Base-by-base conservation (phyloP, 2,329 filamentous ascomycete species). In the Emergomyces orientalis region DNA sequence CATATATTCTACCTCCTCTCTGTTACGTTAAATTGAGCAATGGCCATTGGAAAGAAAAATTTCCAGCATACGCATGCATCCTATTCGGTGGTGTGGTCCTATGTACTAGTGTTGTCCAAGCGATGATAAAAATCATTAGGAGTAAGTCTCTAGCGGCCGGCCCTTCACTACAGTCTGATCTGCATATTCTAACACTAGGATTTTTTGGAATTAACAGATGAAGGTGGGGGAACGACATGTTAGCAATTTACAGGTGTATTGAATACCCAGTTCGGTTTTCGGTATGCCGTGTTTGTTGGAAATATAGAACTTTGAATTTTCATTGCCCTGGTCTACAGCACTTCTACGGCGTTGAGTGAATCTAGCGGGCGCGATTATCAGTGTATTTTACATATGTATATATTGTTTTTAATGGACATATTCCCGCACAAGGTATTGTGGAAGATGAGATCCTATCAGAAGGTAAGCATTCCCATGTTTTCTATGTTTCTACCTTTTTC, bases 21-120 rank as follows among this genome's bases (percentile, higher is more conserved):
- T 99, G 94, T 77, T 99, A 94, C 75, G 89, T 99, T 72, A 96
- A 95, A 78, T 80, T 99, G 64, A 93, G 90, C 68, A 91, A 86
- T 63, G 80, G 86, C 68, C 87, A 84, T 71, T 89, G 87, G 81
- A 87, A 84, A 73, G 91, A 88, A 22, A 87, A 86, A 65, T 83
- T 90, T 65, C 87, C 90, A 14, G 85, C 85, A 32, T 86, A 82
- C 56, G 81, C 85, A n/a, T 86, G 85, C 65, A 89, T 93, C 64
- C 85, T 76, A 14, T 97, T 97, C 80, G 93, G 92, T 4, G 80
- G 83, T 61, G 77, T 81, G 2, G 92, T 96, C 63, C 91, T 97
- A 88, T 81, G 80, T 14, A 92, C 96, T 54, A 92, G 88, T 71
- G 76, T 95, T 66, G 72, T 91, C 55, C 86, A 91, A 77, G 87